phyloP scores from a whole-genome alignment of 495 filamentous ascomycete species.

The Penicillium manginii region DNA sequence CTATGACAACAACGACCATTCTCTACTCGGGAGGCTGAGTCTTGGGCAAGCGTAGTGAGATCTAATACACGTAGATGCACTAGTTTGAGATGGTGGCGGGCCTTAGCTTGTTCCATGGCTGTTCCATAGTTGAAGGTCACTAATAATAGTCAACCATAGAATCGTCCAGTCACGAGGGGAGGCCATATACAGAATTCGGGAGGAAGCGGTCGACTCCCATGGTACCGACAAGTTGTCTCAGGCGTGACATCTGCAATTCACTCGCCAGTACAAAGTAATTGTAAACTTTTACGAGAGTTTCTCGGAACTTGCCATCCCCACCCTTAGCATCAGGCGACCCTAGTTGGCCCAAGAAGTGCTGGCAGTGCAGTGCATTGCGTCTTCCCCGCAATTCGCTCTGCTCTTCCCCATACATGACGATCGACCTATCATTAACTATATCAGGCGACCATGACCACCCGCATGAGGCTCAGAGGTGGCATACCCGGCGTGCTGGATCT shows the following conservation, averaged over 20 bases:
- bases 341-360: background rate
- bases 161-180: conserved; percentile 4
- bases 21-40: background rate
- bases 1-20: background rate
- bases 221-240: background rate
- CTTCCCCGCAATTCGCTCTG: conserved; percentile 7
- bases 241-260: background rate
- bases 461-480: conserved; percentile 2
- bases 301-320: background rate
- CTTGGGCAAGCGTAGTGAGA: background rate
- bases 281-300: background rate
- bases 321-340: background rate
- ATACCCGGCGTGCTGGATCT: background rate
- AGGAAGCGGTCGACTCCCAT: background rate
- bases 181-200: background rate
- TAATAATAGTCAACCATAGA: conserved; percentile 7
- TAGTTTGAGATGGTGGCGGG: background rate
- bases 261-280: background rate
- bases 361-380: conserved; percentile 1
- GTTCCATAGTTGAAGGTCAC: conserved; percentile 1
- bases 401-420: background rate
- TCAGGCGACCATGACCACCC: background rate
- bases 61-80: background rate
- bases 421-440: conserved; percentile 4
- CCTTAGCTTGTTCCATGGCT: background rate